Evolutionary conservation across 805 yeast species (phyloP).

Genomic region (Yarrowia deformans): DNA sequence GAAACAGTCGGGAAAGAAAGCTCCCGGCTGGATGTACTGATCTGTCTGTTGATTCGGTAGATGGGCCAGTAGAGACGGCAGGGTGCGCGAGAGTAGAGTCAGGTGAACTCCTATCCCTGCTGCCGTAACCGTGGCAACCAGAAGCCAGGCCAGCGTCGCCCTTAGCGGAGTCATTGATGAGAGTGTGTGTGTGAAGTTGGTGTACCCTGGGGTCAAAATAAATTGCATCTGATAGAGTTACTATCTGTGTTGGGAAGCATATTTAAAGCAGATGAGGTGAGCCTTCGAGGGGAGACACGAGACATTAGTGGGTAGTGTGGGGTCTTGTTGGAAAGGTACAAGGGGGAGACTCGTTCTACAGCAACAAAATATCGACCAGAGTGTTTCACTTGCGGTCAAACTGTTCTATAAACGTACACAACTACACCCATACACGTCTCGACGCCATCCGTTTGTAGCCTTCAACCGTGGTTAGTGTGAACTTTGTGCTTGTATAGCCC

Average conservation of each 20-base stretch:
- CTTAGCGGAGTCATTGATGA: conserved; percentile 8
- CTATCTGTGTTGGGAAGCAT: conserved; percentile 33
- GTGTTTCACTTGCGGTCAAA: not conserved
- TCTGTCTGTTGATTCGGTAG: conserved; percentile 41
- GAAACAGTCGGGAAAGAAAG: conserved; percentile 74
- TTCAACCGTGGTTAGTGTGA: not conserved
- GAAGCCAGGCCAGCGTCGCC: not conserved
- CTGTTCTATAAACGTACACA: too few relatives aligned
- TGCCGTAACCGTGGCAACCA: not conserved
- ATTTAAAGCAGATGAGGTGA: conserved; percentile 31
- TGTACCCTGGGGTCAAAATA: not conserved
- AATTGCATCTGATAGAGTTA: conserved; percentile 27
- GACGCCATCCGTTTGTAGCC: too few relatives aligned
- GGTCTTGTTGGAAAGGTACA: not conserved
- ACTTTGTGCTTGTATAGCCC: conserved; percentile 15
- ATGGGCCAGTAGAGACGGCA: conserved; percentile 8
- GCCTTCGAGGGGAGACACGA: not conserved
- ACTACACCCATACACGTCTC: too few relatives aligned
- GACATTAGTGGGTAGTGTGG: too few relatives aligned
- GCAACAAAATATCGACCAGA: not conserved
- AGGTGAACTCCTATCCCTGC: conserved; percentile 37
- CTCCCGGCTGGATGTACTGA: conserved; percentile 59
- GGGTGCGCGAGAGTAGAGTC: conserved; percentile 24
- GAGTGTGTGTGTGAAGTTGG: not conserved
- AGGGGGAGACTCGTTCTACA: too few relatives aligned